Evolutionary conservation across 768 basidiomycete species (phyloP), one percentile per base, ranked within the genome.

Genomic region (Collybia sordida): DNA sequence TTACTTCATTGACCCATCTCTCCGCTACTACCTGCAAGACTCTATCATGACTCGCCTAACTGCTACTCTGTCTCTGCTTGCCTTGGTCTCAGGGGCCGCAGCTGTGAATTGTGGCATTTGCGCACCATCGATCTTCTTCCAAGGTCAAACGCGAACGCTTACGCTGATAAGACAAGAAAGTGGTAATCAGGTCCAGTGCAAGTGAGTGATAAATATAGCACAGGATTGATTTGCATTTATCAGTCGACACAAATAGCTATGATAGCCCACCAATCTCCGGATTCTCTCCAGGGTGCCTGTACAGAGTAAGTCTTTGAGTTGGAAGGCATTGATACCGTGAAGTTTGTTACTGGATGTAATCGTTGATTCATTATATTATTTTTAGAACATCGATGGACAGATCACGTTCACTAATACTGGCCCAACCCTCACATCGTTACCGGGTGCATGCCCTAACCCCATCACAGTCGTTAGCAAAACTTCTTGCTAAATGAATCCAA

Each of bases 391-490:
- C 6, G 45, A 39, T 14, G 56, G 56, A 1, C 36, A 41, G 17
- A 35, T 57, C 3, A 43, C 24, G 6, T 42, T 49, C 34, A 57
- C 50, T 15, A 57, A 57, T 38, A 54, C 56, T n/a, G 50, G 48
- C 6, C 14, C 52, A 19, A 53, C 51, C 22, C 28, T 52, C 3
- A 45, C 24, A 2, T 47, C 51, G 4, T 28, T 52, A 18, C 51
- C 51, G 21, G 52, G 49, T 2, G 42, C 56, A 14, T 57, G 56
- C 34, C 56, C 56, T 19, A 42, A 23, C 25, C 41, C 38, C 4
- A 31, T 41, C 34, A 43, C 39, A 6, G 18, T 54, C 7, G 23
- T 42, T 8, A 46, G 34, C 11, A 45, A 43, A 25, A 46, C 44
- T 31, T 15, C 46, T 1, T 52, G 49, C 12, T 21, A 8, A 49